Evolutionary conservation across 805 yeast species (phyloP).

Genomic region (Sugiyamaella lignohabitans): DNA sequence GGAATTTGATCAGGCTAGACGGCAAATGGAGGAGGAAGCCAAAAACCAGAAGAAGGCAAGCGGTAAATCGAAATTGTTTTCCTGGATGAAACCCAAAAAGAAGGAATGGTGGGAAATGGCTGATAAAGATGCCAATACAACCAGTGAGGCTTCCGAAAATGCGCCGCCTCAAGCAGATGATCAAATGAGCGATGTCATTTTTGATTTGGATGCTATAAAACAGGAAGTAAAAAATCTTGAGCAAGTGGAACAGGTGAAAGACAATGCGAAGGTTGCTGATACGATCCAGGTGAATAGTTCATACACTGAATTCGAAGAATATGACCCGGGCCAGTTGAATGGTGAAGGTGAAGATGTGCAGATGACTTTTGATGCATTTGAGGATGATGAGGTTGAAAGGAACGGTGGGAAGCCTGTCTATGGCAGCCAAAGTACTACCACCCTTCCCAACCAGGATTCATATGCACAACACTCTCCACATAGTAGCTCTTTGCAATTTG

Average conservation of each 20-base stretch:
- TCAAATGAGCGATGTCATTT: constrained; percentile 34
- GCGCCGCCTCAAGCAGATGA: constrained; percentile 31
- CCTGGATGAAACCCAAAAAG: constrained; percentile 43
- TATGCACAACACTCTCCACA: not conserved
- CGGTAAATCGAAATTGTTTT: constrained; percentile 36
- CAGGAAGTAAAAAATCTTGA: constrained; percentile 30
- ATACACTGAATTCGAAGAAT: constrained; percentile 7
- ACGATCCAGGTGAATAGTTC: constrained; percentile 3
- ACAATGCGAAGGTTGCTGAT: constrained; percentile 2
- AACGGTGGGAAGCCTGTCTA: constrained; percentile 13
- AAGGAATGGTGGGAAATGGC: constrained; percentile 53
- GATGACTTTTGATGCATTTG: constrained; percentile 26
- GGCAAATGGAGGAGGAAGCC: constrained; percentile 40
- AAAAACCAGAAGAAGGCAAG: constrained; percentile 21
- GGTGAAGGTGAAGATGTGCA: constrained; percentile 16
- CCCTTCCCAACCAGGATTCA: not conserved
- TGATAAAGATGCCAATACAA: constrained; percentile 37
- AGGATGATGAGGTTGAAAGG: constrained; percentile 24
- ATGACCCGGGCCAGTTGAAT: constrained; percentile 12
- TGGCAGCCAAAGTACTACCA: no score
- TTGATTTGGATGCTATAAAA: constrained; percentile 36
- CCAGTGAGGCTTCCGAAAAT: not conserved
- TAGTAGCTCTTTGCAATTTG: no score
- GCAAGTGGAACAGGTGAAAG: constrained; percentile 1
- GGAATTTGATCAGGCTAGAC: constrained; percentile 83